These are phyloP conservation scores for Sporothrix humicola DNA, from an alignment of 2,329 filamentous ascomycete species.

Conservation along the genomic window DNA sequence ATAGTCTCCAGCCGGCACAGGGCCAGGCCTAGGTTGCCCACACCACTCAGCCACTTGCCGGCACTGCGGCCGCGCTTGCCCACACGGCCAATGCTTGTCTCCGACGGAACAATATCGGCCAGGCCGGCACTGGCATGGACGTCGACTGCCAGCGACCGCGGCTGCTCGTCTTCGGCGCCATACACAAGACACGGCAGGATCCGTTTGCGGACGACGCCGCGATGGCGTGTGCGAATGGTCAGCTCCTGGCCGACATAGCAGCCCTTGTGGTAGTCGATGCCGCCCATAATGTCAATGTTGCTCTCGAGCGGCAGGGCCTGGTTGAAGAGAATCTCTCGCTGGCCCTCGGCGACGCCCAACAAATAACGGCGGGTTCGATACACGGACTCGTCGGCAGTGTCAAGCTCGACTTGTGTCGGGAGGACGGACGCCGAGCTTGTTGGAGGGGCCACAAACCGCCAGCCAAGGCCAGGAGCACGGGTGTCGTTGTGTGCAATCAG, in stretches of 20 bases:
- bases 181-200: conserved; percentile 83
- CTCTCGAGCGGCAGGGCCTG: conserved; percentile 81
- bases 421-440: conserved; percentile 4
- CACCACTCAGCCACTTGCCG: conserved; percentile 78
- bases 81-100: conserved; percentile 57
- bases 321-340: conserved; percentile 73
- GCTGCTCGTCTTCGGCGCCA: conserved; percentile 47
- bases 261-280: conserved; percentile 91
- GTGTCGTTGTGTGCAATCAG: conserved; percentile 55
- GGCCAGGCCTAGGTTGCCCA: conserved; percentile 83
- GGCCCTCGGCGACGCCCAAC: conserved; percentile 83
- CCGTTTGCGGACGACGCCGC: conserved; percentile 88
- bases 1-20: conserved; percentile 89
- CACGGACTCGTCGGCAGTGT: conserved; percentile 51
- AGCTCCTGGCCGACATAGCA: conserved; percentile 98
- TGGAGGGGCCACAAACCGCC: conserved; percentile 50
- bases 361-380: conserved; percentile 82
- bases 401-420: conserved; percentile 13
- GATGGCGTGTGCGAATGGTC: conserved; percentile 93
- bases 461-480: conserved; percentile 62
- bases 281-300: conserved; percentile 85
- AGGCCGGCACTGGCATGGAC: conserved; percentile 55
- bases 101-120: conserved; percentile 50
- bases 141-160: conserved; percentile 43
- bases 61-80: conserved; percentile 70